Evolutionary conservation across 2,329 filamentous ascomycete species (phyloP), one percentile per base, ranked within the genome.

Genomic region (Claviceps africana): DNA sequence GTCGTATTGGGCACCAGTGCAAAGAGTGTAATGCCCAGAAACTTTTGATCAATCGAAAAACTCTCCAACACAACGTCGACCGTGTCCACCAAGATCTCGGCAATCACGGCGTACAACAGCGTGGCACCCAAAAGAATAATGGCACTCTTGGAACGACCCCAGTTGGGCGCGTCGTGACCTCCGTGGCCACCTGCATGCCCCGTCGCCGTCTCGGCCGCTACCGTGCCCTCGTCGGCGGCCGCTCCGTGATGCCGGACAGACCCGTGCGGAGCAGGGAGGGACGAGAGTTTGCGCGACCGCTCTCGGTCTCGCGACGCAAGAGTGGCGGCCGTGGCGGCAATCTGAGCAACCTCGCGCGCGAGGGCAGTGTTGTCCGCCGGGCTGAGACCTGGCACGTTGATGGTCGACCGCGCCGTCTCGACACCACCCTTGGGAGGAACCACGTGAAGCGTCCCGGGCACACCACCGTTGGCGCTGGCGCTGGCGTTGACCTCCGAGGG

Each of bases 121-220:
- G 93, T 98, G 3, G 94, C 91, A 1, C 81, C 84, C 58, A 97
- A 81, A 13, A 98, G 75, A 54, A 98, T 91, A 47, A 96, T 74
- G 2, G 88, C 78, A 73, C 88, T 95, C 77, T 97, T 97, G 51
- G 78, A 79, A 55, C 89, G 83, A 61, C 91, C 88, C 93, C 93
- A 98, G 65, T 98, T 98, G 4, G 93, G 93, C n/a, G 93, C 93
- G 67, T 98, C 93, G 61, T 98, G 94, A 1, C 91, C 90, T 46
- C 86, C 87, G 50, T 77, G 75, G 15, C 68, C 61, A 40, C 57
- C 60, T 43, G 60, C 63, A 40, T 62, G 64, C n/a, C 58, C 60
- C 42, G 69, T 69, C 0, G 63, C 66, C 8, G 64, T 62, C 35
- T 62, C 61, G 2, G 59, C 61, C n/a, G 60, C 65, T 0, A 60